phyloP scores from a whole-genome alignment of 495 filamentous ascomycete species.

The Aspergillus ellipticus region DNA sequence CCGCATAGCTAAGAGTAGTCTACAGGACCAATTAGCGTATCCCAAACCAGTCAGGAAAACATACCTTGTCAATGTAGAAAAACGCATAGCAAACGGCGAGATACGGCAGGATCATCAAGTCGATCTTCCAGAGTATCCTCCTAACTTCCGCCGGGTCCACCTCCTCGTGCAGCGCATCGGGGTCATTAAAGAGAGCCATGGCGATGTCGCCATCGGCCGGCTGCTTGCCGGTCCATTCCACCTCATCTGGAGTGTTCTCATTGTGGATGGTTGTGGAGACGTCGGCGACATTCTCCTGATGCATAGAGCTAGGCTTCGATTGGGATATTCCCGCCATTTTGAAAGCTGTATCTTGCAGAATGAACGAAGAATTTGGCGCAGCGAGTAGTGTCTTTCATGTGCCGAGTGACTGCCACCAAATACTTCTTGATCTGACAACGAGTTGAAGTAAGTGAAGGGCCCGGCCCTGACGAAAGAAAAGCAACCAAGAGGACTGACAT shows the following conservation, averaged over 20 bases:
- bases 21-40: constrained; percentile 17
- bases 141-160: constrained; percentile 47
- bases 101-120: constrained; percentile 48
- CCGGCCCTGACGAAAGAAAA: no score
- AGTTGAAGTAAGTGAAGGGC: no score
- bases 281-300: constrained; percentile 16
- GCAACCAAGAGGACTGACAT: neutral
- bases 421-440: no score
- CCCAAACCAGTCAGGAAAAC: constrained; percentile 21
- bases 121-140: constrained; percentile 52
- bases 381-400: neutral
- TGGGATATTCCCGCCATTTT: neutral
- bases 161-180: constrained; percentile 41
- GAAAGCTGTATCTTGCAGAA: no score
- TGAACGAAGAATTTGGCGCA: neutral
- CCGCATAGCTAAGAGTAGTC: constrained; percentile 55
- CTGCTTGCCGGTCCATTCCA: constrained; percentile 28
- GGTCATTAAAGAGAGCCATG: constrained; percentile 41
- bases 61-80: constrained; percentile 56
- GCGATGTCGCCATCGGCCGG: constrained; percentile 41
- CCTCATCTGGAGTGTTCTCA: constrained; percentile 21
- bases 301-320: neutral
- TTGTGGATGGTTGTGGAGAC: constrained; percentile 22
- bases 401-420: no score
- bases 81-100: constrained; percentile 58